Conservation (phyloP, 1,284 basidiomycete species). For the Afroboletus lepidellus region DNA sequence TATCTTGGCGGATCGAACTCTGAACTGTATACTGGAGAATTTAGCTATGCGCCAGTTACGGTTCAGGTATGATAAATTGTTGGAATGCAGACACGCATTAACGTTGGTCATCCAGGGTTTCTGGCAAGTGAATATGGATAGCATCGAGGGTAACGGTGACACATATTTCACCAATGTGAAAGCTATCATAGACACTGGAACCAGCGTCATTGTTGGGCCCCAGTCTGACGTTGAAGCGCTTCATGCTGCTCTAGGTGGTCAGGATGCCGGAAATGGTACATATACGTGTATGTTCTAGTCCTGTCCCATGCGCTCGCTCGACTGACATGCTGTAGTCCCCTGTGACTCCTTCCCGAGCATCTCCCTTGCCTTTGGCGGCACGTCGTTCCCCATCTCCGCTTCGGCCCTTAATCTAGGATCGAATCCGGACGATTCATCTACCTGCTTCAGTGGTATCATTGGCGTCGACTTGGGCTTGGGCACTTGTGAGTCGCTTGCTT, state of each 20-base stretch:
- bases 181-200: slow-evolving; percentile 46
- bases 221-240: slow-evolving; percentile 4
- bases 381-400: slow-evolving; percentile 6
- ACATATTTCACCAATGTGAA: slow-evolving; percentile 21
- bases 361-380: slow-evolving; percentile 8
- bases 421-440: slow-evolving; percentile 1
- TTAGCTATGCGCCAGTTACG: slow-evolving; percentile 30
- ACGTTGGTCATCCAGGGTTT: slow-evolving; percentile 38
- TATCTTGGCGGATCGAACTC: slow-evolving; percentile 37
- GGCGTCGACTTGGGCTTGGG: background rate
- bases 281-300: slow-evolving; percentile 12
- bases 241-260: slow-evolving; percentile 8
- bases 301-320: background rate
- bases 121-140: slow-evolving; percentile 43
- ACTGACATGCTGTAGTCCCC: slow-evolving; percentile 7
- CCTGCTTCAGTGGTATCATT: slow-evolving; percentile 14
- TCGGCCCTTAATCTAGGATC: slow-evolving; percentile 15
- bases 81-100: background rate
- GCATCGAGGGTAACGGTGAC: slow-evolving; percentile 26
- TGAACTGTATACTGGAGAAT: slow-evolving; percentile 13
- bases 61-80: slow-evolving; percentile 21
- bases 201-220: slow-evolving; percentile 45
- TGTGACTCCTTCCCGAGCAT: slow-evolving; percentile 16
- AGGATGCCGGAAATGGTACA: background rate
- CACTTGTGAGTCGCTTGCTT: no score